These are phyloP conservation scores for Perilla frutescens DNA, from an alignment of 257 asterid species.

Conservation along the genomic window DNA sequence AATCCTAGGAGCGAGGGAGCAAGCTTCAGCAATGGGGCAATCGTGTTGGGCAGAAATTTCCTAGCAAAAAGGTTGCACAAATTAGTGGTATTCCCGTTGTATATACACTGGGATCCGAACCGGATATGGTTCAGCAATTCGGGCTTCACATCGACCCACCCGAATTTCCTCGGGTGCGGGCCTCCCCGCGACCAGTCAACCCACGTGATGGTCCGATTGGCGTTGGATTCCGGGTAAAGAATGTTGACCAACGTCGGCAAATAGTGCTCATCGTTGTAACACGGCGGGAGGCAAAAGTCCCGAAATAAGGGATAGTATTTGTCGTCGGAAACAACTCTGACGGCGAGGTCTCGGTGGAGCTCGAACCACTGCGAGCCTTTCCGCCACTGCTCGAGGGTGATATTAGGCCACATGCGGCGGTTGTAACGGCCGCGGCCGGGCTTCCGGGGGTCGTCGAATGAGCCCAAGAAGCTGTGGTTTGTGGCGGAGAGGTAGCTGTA, in stretches of 20 bases:
- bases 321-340: constrained; percentile 41
- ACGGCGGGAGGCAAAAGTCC: constrained; percentile 53
- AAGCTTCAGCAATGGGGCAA: constrained; percentile 55
- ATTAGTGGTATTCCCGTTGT: constrained; percentile 54
- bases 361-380: constrained; percentile 88
- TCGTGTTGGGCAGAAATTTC: constrained; percentile 57
- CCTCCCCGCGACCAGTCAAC: constrained; percentile 80
- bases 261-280: constrained; percentile 64
- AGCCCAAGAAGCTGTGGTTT: constrained; percentile 51
- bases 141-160: constrained; percentile 53
- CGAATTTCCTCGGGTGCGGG: constrained; percentile 65
- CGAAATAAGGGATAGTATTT: constrained; percentile 48
- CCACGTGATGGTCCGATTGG: constrained; percentile 56
- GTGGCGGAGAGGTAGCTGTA: constrained; percentile 52
- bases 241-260: constrained; percentile 67
- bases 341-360: constrained; percentile 61
- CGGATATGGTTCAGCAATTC: constrained; percentile 52
- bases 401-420: constrained; percentile 57
- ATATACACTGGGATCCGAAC: constrained; percentile 47
- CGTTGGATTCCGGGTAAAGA: constrained; percentile 45
- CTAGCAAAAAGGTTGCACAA: constrained; percentile 70
- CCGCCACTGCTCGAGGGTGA: constrained; percentile 69
- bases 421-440: constrained; percentile 73
- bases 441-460: constrained; percentile 56
- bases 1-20: constrained; percentile 51